Conservation (phyloP, 768 basidiomycete species). For the Dacryopinax primogenitus region DNA sequence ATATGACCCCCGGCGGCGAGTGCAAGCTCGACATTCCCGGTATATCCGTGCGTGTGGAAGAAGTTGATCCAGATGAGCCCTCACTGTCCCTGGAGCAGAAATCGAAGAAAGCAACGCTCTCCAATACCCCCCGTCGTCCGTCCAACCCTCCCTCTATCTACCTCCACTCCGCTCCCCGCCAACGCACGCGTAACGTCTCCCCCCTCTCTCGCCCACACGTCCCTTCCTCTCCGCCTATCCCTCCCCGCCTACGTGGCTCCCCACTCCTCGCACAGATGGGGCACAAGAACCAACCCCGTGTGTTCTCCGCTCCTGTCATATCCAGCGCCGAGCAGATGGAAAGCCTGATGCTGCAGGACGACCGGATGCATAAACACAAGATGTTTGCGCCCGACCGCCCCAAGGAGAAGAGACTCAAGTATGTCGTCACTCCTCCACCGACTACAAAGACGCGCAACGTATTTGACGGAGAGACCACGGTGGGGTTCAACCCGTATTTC, state of each 20-base stretch:
- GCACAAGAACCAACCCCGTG: not conserved
- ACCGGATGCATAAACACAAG: not conserved
- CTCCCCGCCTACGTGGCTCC: constrained; percentile 2
- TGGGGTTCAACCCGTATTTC: constrained; percentile 4
- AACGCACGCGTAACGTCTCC: not conserved
- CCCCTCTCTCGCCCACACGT: not conserved
- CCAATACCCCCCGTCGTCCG: not conserved
- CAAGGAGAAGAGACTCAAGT: not conserved
- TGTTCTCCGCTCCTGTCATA: not conserved
- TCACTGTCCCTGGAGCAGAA: not conserved
- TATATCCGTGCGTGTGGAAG: not conserved
- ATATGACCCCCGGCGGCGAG: not conserved
- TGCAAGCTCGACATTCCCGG: not conserved
- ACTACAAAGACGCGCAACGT: not conserved
- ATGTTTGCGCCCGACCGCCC: not conserved
- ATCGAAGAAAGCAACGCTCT: not conserved
- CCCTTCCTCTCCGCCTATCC: not conserved
- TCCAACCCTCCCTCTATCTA: not conserved
- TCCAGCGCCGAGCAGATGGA: not conserved
- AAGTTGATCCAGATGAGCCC: not conserved
- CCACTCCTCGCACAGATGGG: not conserved
- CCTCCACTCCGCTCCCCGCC: not conserved
- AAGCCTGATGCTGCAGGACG: not conserved
- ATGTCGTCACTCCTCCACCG: not conserved
- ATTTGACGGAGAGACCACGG: not conserved